Base-by-base conservation (phyloP, 257 asterid species). In the Solanum chmielewskii region DNA sequence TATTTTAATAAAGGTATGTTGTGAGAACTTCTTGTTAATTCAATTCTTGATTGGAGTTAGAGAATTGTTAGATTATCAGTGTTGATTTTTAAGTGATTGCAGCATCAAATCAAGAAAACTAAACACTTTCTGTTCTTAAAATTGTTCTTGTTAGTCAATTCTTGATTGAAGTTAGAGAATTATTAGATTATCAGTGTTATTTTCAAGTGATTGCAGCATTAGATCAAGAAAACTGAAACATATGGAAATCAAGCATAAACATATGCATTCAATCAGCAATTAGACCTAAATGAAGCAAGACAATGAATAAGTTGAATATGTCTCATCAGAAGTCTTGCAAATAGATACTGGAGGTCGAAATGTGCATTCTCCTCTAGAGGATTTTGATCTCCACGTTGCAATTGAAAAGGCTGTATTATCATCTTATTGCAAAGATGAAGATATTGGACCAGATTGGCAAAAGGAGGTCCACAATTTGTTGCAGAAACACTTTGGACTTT, bases 371-470 rank as follows among this genome's bases (percentile, higher is more conserved):
- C 68, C 84, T 47, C 33, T 77, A 39, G 75, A 39, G 75, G 83
- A 88, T 60, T 64, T 87, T 81, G 87, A 62, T 62, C 11, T 88
- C 49, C 39, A 75, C 25, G 33, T 83, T 77, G 76, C 84, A 86
- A 62, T 75, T 23, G 90, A 83, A 80, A 45, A 73, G 6, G 59
- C 76, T 21, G 27, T 76, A 11, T 71, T 41, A 81, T 62, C 89
- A 85, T 89, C 91, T 35, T 31, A 47, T 83, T 60, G 89, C 74
- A 88, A 90, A 86, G 90, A 88, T 52, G 90, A 86, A 87, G 92
- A 89, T 11, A 87, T 87, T 86, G 93, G 90, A 71, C 87, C 85
- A 82, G 92, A 91, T 83, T 94, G 98, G 96, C 95, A 93, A 89
- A 69, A 75, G 59, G 89, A 90, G 87, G 93, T 52, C 45, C 82